phyloP scores from a whole-genome alignment of 768 basidiomycete species.

The Tephrocybe sp. region DNA sequence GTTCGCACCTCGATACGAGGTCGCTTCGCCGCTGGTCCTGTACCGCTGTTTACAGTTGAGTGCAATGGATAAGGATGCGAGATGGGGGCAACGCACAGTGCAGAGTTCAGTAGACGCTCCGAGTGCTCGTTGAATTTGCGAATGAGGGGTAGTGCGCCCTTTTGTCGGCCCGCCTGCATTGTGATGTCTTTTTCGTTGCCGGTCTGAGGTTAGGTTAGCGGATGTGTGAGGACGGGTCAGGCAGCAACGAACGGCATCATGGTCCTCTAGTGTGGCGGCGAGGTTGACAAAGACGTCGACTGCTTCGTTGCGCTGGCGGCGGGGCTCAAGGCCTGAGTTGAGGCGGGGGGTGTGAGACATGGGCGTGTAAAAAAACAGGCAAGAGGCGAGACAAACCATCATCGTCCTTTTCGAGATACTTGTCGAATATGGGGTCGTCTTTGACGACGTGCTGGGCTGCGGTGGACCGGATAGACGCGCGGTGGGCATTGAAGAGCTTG shows the following conservation, averaged over 20 bases:
- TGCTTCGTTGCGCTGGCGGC: slow-evolving; percentile 58
- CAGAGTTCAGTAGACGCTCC: slow-evolving; percentile 80
- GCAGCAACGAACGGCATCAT: slow-evolving; percentile 63
- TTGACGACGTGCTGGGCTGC: slow-evolving; percentile 83
- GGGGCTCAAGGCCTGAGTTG: slow-evolving; percentile 71
- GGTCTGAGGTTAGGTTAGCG: slow-evolving; percentile 46
- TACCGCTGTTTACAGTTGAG: slow-evolving; percentile 41
- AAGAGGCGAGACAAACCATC: slow-evolving; percentile 61
- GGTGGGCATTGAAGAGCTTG: slow-evolving; percentile 92
- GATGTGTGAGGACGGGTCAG: not conserved
- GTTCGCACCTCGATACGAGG: slow-evolving; percentile 51
- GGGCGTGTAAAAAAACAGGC: not conserved
- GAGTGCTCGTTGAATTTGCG: slow-evolving; percentile 98
- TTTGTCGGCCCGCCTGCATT: slow-evolving; percentile 93
- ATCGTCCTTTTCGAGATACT: slow-evolving; percentile 94
- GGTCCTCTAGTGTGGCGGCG: slow-evolving; percentile 88
- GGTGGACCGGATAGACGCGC: slow-evolving; percentile 87
- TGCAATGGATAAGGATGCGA: not conserved
- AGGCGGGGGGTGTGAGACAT: not conserved
- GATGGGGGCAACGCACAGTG: slow-evolving; percentile 46
- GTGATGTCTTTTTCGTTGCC: slow-evolving; percentile 90
- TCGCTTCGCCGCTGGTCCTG: slow-evolving; percentile 59
- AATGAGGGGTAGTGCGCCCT: slow-evolving; percentile 87
- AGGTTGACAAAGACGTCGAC: slow-evolving; percentile 84
- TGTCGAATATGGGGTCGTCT: slow-evolving; percentile 92